Conservation (phyloP, 1,284 basidiomycete genomes). For the Ustilago nuda region DNA sequence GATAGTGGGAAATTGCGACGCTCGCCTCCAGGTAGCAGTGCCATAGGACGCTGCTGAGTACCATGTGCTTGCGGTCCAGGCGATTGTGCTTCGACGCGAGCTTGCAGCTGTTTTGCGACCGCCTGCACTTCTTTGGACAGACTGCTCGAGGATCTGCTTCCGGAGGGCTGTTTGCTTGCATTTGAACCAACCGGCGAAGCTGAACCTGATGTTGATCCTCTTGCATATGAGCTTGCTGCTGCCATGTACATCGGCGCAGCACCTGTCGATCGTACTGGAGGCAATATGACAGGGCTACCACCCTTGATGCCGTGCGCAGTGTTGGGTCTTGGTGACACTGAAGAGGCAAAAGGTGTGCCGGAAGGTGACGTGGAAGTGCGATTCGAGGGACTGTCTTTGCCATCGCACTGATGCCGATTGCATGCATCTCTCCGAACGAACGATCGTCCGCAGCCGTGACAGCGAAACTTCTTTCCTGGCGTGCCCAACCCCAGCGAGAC, state of each 20-base stretch:
- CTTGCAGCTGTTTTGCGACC: slow-evolving; percentile 44
- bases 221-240: slow-evolving; percentile 8
- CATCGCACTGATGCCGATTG: slow-evolving; percentile 59
- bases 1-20: slow-evolving; percentile 40
- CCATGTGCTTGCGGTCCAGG: slow-evolving; percentile 18
- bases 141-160: slow-evolving; percentile 19
- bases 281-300: slow-evolving; percentile 7
- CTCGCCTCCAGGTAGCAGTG: slow-evolving; percentile 25
- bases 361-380: slow-evolving; percentile 26
- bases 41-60: slow-evolving; percentile 15
- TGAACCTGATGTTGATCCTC: slow-evolving; percentile 9
- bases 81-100: slow-evolving; percentile 45
- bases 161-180: slow-evolving; percentile 3
- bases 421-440: slow-evolving; percentile 66
- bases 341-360: slow-evolving; percentile 24
- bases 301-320: slow-evolving; percentile 7
- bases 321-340: slow-evolving; percentile 25
- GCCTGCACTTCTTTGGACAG: slow-evolving; percentile 48
- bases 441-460: slow-evolving; percentile 58
- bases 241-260: neutral
- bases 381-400: slow-evolving; percentile 18
- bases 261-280: slow-evolving; percentile 8
- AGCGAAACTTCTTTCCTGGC: slow-evolving; percentile 65
- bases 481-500: slow-evolving; percentile 60
- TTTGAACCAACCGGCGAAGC: slow-evolving; percentile 4